phyloP scores from a whole-genome alignment of 2,329 filamentous ascomycete genomes.

The Sphaerulina vaccinii region DNA sequence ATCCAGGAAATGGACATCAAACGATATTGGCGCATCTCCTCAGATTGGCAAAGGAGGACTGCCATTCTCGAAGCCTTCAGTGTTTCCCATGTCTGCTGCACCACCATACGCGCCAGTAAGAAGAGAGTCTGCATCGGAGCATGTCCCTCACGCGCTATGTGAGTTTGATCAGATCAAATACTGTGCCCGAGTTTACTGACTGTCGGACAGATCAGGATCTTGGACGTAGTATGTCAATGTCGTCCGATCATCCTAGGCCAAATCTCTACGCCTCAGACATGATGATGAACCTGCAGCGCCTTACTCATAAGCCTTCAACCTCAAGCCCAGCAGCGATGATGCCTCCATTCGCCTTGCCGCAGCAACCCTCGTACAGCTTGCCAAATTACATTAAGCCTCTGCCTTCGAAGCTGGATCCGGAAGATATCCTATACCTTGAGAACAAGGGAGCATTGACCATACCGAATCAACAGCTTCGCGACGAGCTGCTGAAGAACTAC shows the following conservation, averaged over 20 bases:
- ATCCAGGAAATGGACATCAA: constrained; percentile 39
- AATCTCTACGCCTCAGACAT: constrained; percentile 33
- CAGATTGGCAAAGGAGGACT: constrained; percentile 22
- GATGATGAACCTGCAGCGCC: constrained; percentile 34
- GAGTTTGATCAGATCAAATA: constrained; percentile 37
- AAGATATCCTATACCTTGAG: constrained; percentile 80
- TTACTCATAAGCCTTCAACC: constrained; percentile 28
- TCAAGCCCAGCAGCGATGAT: constrained; percentile 28
- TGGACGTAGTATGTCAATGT: constrained; percentile 25
- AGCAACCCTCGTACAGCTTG: constrained; percentile 43
- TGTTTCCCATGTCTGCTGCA: constrained; percentile 35
- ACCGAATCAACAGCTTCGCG: constrained; percentile 68
- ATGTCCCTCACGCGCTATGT: constrained; percentile 66
- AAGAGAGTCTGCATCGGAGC: constrained; percentile 36
- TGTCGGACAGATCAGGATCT: constrained; percentile 33
- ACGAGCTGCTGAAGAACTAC: constrained; percentile 77
- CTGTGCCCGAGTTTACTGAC: constrained; percentile 9
- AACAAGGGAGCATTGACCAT: constrained; percentile 82
- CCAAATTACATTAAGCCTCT: constrained; percentile 76
- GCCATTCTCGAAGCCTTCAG: constrained; percentile 24
- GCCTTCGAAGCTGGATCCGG: constrained; percentile 70
- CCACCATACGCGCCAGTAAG: constrained; percentile 35
- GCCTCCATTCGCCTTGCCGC: constrained; percentile 28
- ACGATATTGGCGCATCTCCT: constrained; percentile 25
- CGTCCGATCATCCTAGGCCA: constrained; percentile 19